Percentiles rank a stretch among this genome's conserved stretches.
Evolutionary conservation across 768 basidiomycete genomes (phyloP).

Genomic region (Cantharellus anzutake): DNA sequence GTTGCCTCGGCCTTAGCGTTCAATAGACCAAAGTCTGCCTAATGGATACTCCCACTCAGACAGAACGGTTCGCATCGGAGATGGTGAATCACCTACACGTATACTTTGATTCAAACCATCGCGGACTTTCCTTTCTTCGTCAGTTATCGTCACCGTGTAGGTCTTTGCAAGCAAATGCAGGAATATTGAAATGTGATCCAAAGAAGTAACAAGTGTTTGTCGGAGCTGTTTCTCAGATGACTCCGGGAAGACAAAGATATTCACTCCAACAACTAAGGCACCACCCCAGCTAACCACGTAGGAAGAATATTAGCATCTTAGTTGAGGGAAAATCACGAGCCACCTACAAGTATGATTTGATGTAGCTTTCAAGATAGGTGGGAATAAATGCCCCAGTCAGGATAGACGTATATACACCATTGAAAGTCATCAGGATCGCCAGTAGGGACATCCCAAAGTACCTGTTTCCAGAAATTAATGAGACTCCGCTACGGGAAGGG

Average conservation of each 20-base stretch:
- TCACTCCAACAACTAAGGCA: conserved; percentile 15
- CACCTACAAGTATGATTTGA: conserved; percentile 11
- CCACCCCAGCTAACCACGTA: conserved; percentile 12
- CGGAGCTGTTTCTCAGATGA: conserved; percentile 15
- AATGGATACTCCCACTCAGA: neutral
- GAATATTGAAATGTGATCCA: conserved; percentile 13
- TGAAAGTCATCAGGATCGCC: conserved; percentile 15
- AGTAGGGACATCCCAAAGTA: conserved; percentile 14
- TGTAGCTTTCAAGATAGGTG: conserved; percentile 14
- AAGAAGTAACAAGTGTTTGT: conserved; percentile 12
- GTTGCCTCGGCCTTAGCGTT: conserved; percentile 14
- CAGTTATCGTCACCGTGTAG: conserved; percentile 14
- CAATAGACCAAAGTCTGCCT: conserved; percentile 16
- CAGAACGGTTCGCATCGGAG: neutral
- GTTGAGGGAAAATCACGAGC: neutral
- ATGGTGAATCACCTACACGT: conserved; percentile 7
- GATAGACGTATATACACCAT: conserved; percentile 9
- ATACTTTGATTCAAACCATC: conserved; percentile 14
- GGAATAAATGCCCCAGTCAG: conserved; percentile 11
- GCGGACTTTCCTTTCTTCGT: conserved; percentile 14
- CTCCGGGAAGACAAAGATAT: conserved; percentile 14
- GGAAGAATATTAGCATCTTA: neutral
- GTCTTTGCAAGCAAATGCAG: conserved; percentile 7
- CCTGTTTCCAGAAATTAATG: neutral
- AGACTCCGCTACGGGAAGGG: neutral